Evolutionary conservation across 108 stramenopile species (phyloP).

Genomic region (Craspedostauros australis): DNA sequence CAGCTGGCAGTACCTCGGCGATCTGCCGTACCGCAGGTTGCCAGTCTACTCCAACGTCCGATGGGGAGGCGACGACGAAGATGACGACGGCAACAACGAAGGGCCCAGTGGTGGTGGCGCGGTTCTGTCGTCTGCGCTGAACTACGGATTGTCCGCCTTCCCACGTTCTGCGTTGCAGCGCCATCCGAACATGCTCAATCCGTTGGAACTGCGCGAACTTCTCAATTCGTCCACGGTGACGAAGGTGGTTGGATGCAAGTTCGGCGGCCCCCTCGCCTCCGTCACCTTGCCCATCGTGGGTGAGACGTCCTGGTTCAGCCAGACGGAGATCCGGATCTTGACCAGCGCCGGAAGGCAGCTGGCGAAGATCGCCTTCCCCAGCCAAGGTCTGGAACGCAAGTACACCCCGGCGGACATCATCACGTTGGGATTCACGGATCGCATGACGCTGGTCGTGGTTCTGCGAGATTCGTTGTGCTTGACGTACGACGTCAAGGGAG

Average conservation of each 20-base stretch:
- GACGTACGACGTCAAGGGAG: conserved; percentile 59
- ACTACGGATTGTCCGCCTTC: conserved; percentile 36
- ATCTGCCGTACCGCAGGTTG: conserved; percentile 76
- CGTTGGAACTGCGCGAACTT: conserved; percentile 41
- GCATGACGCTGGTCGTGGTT: conserved; percentile 55
- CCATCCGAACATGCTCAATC: conserved; percentile 22
- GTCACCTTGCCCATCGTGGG: conserved; percentile 53
- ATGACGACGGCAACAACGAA: not conserved
- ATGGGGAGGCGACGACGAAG: conserved; percentile 34
- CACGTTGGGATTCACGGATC: conserved; percentile 68
- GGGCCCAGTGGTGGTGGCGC: too few species aligned
- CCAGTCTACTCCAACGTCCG: conserved; percentile 53
- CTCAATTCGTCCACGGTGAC: conserved; percentile 63
- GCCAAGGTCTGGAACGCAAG: conserved; percentile 14
- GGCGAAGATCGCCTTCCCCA: conserved; percentile 57
- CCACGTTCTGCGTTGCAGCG: conserved; percentile 28
- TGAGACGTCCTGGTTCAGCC: conserved; percentile 25
- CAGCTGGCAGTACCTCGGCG: conserved; percentile 74
- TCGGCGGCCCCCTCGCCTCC: conserved; percentile 76
- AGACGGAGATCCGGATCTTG: conserved; percentile 62
- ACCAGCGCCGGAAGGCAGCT: conserved; percentile 55
- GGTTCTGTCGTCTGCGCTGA: too few species aligned
- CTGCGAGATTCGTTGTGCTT: conserved; percentile 65
- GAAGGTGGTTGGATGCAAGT: conserved; percentile 68
- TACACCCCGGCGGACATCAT: conserved; percentile 55